Percentiles rank a stretch among this genome's conserved stretches.
phyloP scores from a whole-genome alignment of 139 green algal genomes.

The Deuterostichococcus epilithicus region DNA sequence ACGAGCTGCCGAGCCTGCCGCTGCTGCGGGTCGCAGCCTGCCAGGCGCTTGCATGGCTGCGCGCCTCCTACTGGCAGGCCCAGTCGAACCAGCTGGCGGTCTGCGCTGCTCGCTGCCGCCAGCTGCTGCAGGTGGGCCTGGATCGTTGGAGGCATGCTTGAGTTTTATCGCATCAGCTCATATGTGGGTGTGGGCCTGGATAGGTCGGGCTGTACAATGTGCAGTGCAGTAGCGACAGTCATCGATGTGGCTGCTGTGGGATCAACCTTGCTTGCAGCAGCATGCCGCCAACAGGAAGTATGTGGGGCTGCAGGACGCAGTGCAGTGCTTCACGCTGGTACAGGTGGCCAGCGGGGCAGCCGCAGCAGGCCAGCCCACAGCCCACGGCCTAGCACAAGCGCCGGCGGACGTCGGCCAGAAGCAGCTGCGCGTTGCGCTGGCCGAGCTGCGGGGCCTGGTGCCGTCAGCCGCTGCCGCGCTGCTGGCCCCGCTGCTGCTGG shows the following conservation, averaged over 20 bases:
- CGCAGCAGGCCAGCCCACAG: neutral
- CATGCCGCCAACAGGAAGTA: too few relatives aligned
- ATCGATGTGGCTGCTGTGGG: too few relatives aligned
- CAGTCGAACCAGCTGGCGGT: slow-evolving; percentile 40
- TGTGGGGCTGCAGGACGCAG: too few relatives aligned
- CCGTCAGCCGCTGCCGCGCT: slow-evolving; percentile 25
- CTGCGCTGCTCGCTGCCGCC: slow-evolving; percentile 1
- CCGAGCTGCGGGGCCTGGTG: slow-evolving; percentile 43
- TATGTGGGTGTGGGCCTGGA: too few relatives aligned
- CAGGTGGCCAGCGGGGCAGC: slow-evolving; percentile 7
- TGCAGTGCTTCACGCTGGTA: slow-evolving; percentile 28
- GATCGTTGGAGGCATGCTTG: neutral
- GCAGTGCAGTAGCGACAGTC: neutral
- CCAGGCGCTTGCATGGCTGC: slow-evolving; percentile 65
- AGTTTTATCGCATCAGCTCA: too few relatives aligned
- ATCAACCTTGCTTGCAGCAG: too few relatives aligned
- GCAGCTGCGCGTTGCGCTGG: slow-evolving; percentile 30
- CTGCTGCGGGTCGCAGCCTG: slow-evolving; percentile 54
- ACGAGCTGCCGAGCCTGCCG: slow-evolving; percentile 67
- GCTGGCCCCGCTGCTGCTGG: slow-evolving; percentile 43
- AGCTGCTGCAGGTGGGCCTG: slow-evolving; percentile 35
- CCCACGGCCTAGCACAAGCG: neutral
- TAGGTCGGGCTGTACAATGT: too few relatives aligned
- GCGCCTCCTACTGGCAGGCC: slow-evolving; percentile 61
- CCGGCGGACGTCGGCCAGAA: slow-evolving; percentile 26